Base-by-base conservation (phyloP, 306 rosid species). In the Cicer bijugum region DNA sequence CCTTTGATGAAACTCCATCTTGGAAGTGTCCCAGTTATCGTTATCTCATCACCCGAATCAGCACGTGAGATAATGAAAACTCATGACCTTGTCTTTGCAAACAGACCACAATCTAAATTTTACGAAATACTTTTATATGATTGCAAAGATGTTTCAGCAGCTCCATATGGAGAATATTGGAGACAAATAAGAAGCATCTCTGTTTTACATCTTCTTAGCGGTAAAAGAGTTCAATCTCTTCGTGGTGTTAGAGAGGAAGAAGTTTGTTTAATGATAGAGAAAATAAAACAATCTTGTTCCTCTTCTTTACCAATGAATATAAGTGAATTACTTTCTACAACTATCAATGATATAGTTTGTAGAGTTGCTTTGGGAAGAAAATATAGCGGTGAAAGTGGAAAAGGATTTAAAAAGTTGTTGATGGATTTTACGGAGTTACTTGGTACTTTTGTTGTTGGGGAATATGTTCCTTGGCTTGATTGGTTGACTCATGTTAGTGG, bases 111-210 rank as follows among this genome's bases (percentile, higher is more conserved):
- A 23, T 3, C 43, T 0, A 37, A 42, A 14, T 9, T 67, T 20
- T 35, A 0, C 3, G 79, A 82, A 6, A 88, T 85, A 66, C 69
- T 85, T 7, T 28, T 82, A 10, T 85, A 85, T 65, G 74, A 50
- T 12, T 68, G 15, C 83, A 81, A 82, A 63, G 92, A 88, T 48
- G 19, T 88, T 2, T 9, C 84, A 0, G 0, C 43, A 10, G 82
- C 92, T 1, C 83, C 83, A 1, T 85, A 83, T 17, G 89, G 89
- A 1, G 84, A 85, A 42, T 85, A 88, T 45, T 88, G 85, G 91
- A 77, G 86, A 76, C 85, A 88, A 8, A 8, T 69, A 46, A 85
- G 78, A 39, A 82, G 90, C 57, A 28, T 84, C 1, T 72, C 33
- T 8, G 81, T 80, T 12, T 44, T 84, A 9, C 82, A 84, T 48